These are phyloP conservation scores for Penicillium sp. DNA, from an alignment of 2,329 filamentous ascomycete genomes.

Conservation along the genomic window DNA sequence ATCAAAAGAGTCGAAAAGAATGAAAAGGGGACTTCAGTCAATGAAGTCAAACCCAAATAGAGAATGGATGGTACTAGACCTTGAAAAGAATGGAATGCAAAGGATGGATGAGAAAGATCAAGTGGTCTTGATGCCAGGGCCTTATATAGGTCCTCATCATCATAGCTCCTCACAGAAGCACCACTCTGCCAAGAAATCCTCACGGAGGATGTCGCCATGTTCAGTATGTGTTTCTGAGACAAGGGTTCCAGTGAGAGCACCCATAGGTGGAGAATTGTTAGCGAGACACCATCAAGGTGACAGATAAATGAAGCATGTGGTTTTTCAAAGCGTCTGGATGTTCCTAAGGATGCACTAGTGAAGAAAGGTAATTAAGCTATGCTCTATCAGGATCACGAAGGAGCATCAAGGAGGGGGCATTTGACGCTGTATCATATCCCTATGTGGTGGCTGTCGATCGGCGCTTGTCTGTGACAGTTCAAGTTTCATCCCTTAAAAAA, in stretches of 20 bases:
- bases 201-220: slow-evolving; percentile 16
- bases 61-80: slow-evolving; percentile 31
- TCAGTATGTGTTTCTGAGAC: slow-evolving; percentile 14
- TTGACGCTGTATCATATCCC: slow-evolving; percentile 12
- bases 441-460: slow-evolving; percentile 19
- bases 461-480: slow-evolving; percentile 28
- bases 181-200: slow-evolving; percentile 16
- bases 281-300: slow-evolving; percentile 23
- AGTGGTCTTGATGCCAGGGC: slow-evolving; percentile 1
- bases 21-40: slow-evolving; percentile 37
- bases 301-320: slow-evolving; percentile 30
- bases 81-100: slow-evolving; percentile 31
- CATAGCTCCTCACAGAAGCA: slow-evolving; percentile 13
- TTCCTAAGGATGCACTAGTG: slow-evolving; percentile 6
- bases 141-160: slow-evolving; percentile 22
- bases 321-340: slow-evolving; percentile 9
- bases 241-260: slow-evolving; percentile 11
- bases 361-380: slow-evolving; percentile 18
- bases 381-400: not conserved
- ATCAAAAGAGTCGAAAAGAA: slow-evolving; percentile 26
- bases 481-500: slow-evolving; percentile 26
- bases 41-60: slow-evolving; percentile 31
- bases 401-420: not conserved
- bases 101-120: slow-evolving; percentile 24
- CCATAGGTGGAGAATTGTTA: slow-evolving; percentile 26